These are phyloP conservation scores for Dactylella cylindrospora DNA, from an alignment of 2,329 filamentous ascomycete species.

Conservation along the genomic window DNA sequence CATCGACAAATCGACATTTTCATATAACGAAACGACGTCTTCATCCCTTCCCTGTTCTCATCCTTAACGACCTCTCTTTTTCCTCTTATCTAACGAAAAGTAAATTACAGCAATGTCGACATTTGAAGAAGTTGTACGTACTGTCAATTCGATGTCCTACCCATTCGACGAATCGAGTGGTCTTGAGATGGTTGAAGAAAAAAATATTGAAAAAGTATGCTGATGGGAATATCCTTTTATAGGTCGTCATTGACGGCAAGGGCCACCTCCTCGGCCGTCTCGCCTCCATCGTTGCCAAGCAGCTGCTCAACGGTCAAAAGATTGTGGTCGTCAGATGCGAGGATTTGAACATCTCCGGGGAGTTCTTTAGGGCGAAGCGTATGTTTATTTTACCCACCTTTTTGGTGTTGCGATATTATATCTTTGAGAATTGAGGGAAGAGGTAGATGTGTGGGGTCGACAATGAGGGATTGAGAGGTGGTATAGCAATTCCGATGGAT, in stretches of 20 bases:
- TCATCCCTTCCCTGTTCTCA: constrained; percentile 1
- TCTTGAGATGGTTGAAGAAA: not conserved
- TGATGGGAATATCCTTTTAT: constrained; percentile 47
- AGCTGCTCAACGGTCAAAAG: constrained; percentile 98
- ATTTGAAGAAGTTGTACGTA: constrained; percentile 43
- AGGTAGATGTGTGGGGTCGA: not conserved
- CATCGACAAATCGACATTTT: not conserved
- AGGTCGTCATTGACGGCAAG: constrained; percentile 99
- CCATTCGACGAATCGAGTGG: not conserved
- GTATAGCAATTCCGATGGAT: not conserved
- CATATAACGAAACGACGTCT: too few relatives aligned
- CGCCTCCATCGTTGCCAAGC: constrained; percentile 97
- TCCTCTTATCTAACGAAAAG: constrained; percentile 17
- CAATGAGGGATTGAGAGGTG: not conserved
- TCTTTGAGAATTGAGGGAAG: not conserved
- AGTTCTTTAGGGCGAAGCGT: constrained; percentile 99
- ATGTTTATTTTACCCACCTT: constrained; percentile 62
- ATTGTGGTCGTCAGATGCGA: constrained; percentile 98
- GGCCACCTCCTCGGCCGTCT: constrained; percentile 99
- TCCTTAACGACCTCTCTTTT: constrained; percentile 1
- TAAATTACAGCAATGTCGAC: constrained; percentile 35
- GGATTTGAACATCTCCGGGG: constrained; percentile 99
- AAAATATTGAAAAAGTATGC: constrained; percentile 2
- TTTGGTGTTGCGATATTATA: not conserved
- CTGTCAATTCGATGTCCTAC: constrained; percentile 1